Percentiles rank a stretch among this genome's conserved stretches.
These are phyloP conservation scores for Astrocystis sublimbata DNA, from an alignment of 495 filamentous ascomycete species.

Conservation along the genomic window DNA sequence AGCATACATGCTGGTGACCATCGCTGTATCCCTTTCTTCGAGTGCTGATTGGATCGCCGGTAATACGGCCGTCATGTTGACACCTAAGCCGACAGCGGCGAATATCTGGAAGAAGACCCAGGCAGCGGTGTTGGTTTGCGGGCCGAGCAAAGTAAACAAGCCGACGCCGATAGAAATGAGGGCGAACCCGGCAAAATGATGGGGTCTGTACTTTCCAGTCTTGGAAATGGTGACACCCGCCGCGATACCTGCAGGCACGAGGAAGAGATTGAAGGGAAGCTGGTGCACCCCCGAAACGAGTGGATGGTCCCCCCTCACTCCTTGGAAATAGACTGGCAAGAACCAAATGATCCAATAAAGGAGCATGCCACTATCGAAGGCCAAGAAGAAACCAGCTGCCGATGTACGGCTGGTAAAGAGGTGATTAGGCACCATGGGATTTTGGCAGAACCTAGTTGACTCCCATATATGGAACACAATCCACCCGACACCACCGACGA, in stretches of 20 bases:
- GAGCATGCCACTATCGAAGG: slow-evolving; percentile 26
- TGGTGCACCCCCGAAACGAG: slow-evolving; percentile 29
- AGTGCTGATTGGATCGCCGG: slow-evolving; percentile 32
- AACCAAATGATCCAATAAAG: slow-evolving; percentile 36
- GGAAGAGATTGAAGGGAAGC: slow-evolving; percentile 1
- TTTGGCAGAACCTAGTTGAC: neutral
- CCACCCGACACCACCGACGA: slow-evolving; percentile 16
- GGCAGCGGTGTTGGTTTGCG: slow-evolving; percentile 24
- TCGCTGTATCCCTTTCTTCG: slow-evolving; percentile 33
- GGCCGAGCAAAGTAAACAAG: slow-evolving; percentile 35
- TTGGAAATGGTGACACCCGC: neutral
- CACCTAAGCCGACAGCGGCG: slow-evolving; percentile 24
- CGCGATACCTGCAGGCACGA: neutral
- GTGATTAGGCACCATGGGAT: neutral
- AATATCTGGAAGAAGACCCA: slow-evolving; percentile 29
- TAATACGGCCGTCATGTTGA: slow-evolving; percentile 22
- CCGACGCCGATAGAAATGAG: slow-evolving; percentile 31
- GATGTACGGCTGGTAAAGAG: neutral
- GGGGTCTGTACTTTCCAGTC: neutral
- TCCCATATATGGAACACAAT: slow-evolving; percentile 12
- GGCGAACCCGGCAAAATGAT: neutral
- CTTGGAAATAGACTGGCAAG: slow-evolving; percentile 44
- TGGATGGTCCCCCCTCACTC: slow-evolving; percentile 27
- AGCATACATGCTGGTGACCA: slow-evolving; percentile 33
- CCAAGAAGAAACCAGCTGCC: slow-evolving; percentile 20